Conservation (phyloP, 305 asterid genomes). For the Fraxinus sp. region DNA sequence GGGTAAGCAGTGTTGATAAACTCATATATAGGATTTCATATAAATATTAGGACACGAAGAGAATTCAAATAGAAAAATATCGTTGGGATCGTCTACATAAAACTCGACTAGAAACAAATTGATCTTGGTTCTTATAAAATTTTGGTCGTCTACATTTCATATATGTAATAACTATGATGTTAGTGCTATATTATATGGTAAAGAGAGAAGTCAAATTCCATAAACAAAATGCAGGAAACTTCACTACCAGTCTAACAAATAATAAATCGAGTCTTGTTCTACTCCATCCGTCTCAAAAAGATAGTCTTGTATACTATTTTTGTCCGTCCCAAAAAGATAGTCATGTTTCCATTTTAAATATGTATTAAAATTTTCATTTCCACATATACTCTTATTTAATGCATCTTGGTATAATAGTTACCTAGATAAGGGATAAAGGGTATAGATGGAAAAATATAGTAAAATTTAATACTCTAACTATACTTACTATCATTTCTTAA, state of each 20-base stretch:
- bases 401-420: too few relatives aligned
- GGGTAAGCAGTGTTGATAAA: not conserved
- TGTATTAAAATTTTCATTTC: too few relatives aligned
- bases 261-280: not conserved
- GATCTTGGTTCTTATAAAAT: not conserved
- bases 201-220: not conserved
- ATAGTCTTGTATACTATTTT: too few relatives aligned
- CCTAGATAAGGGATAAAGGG: too few relatives aligned
- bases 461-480: too few relatives aligned
- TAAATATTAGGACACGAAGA: not conserved
- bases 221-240: not conserved
- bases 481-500: too few relatives aligned
- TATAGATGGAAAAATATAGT: too few relatives aligned
- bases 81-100: not conserved
- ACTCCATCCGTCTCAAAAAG: too few relatives aligned
- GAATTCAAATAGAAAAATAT: not conserved
- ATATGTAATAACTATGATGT: not conserved
- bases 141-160: not conserved
- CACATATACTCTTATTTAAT: too few relatives aligned
- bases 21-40: not conserved
- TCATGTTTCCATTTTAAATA: too few relatives aligned
- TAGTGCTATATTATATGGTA: not conserved
- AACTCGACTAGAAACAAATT: not conserved
- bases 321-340: too few relatives aligned
- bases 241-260: not conserved